Evolutionary conservation across 2,329 filamentous ascomycete genomes (phyloP), one percentile per base, ranked within the genome.

Genomic region (Fusarium pseudocircinatum): DNA sequence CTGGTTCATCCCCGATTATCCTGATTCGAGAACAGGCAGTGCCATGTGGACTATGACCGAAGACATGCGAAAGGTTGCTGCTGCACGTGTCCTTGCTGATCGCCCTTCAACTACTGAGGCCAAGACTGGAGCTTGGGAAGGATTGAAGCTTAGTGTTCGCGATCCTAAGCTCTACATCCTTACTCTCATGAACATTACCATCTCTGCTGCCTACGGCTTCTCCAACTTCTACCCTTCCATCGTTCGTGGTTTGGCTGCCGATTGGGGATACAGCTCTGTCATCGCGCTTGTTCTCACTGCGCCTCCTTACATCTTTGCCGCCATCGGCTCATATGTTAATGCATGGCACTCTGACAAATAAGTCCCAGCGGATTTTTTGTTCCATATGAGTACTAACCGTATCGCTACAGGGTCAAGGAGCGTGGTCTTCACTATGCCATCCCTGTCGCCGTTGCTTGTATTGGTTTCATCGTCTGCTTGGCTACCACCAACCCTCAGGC

Each of bases 1-100:
- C 24, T 67, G 63, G 63, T 67, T 67, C 32, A 67, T 67, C 3
- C 64, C 64, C 4, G 64, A 67, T 12, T 67, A 67, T 26, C 64
- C 64, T 1, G 42, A 65, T 1, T 67, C 64, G 0, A 67, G 15
- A 0, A 44, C 64, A 0, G 64, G 64, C 12, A 67, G 64, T 8
- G 64, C 64, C 14, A 67, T 59, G 53, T 50, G 64, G 54, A 61
- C 53, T 0, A 67, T 67, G 64, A 67, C 64, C 0, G 64, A 67
- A 13, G 64, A 67, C 0, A 67, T 67, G 64, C 63, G 64, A 36
- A 67, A 42, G 22, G 53, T 67, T 32, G 64, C 64, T 28, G 46
- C 53, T 3, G 64, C 64, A 10, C 64, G 64, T 61, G 64, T 67
- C 9, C 2, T 50, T 20, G 64, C 64, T 22, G 64, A 67, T 18